Conservation (phyloP, 1,139 yeast genomes). For the Yamadazyma taylorii region DNA sequence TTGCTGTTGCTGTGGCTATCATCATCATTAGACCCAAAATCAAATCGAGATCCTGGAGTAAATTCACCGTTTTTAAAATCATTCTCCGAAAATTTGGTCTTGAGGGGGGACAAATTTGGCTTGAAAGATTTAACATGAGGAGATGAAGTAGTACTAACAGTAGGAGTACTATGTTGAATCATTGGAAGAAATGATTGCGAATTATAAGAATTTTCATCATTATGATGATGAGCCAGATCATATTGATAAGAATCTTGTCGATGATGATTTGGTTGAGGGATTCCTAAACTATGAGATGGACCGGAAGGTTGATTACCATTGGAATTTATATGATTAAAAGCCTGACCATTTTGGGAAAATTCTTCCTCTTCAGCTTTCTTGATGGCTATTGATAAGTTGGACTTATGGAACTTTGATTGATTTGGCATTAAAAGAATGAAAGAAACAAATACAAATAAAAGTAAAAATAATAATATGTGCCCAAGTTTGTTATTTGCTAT, state of each 20-base stretch:
- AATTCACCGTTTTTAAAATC: conserved; percentile 11
- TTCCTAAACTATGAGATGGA: conserved; percentile 13
- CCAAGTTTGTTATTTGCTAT: too few relatives aligned
- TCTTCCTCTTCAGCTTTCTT: conserved; percentile 40
- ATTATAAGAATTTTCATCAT: conserved; percentile 9
- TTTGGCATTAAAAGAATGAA: conserved; percentile 29
- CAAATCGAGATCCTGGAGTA: conserved; percentile 17
- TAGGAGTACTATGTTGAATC: conserved; percentile 27
- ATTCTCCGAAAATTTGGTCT: conserved; percentile 30
- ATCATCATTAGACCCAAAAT: conserved; percentile 11
- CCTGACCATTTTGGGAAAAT: conserved; percentile 11
- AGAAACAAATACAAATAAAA: too few relatives aligned
- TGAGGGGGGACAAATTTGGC: conserved; percentile 39
- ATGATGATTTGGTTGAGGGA: neutral
- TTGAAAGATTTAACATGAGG: conserved; percentile 29
- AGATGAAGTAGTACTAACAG: conserved; percentile 27
- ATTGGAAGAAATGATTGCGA: conserved; percentile 24
- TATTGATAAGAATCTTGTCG: neutral
- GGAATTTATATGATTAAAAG: conserved; percentile 3
- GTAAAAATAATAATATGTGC: too few relatives aligned
- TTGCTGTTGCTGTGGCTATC: too few relatives aligned
- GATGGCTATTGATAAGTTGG: conserved; percentile 48
- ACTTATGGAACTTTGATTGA: conserved; percentile 28
- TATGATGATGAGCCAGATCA: conserved; percentile 6
- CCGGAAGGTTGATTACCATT: conserved; percentile 7